Evolutionary conservation across 2,329 filamentous ascomycete genomes (phyloP).

Genomic region (Hypoxylon sp.): DNA sequence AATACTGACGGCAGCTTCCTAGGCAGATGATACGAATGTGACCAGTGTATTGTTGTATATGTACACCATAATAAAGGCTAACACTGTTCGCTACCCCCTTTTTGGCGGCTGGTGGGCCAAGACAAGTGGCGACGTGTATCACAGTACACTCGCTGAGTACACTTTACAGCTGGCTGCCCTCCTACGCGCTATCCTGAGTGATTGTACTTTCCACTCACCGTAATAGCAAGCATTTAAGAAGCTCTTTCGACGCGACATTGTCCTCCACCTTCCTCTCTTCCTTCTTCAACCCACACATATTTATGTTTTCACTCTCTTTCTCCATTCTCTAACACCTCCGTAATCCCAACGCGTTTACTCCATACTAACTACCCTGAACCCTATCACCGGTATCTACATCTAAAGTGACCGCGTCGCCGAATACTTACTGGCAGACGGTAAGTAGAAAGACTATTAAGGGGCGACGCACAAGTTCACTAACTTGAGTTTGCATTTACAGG

Average conservation of each 20-base stretch:
- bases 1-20: neutral
- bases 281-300: neutral
- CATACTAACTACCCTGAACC: neutral
- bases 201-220: neutral
- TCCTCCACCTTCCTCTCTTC: neutral
- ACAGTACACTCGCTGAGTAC: slow-evolving; percentile 9
- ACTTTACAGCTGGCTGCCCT: neutral
- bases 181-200: neutral
- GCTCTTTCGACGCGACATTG: neutral
- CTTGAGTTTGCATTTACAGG: neutral
- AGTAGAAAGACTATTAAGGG: neutral
- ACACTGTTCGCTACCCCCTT: neutral
- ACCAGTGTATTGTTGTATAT: neutral
- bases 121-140: neutral
- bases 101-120: neutral
- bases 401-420: neutral
- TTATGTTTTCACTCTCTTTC: neutral
- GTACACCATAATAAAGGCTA: neutral
- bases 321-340: neutral
- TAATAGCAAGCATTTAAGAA: neutral
- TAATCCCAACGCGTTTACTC: neutral
- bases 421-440: neutral
- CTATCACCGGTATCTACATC: neutral
- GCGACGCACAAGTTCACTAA: neutral
- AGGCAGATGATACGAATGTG: neutral